Evolutionary conservation across 129 eudicot genomes (phyloP), one percentile per base, ranked within the genome.

Genomic region (Rutidosis leptorrhynchoides): DNA sequence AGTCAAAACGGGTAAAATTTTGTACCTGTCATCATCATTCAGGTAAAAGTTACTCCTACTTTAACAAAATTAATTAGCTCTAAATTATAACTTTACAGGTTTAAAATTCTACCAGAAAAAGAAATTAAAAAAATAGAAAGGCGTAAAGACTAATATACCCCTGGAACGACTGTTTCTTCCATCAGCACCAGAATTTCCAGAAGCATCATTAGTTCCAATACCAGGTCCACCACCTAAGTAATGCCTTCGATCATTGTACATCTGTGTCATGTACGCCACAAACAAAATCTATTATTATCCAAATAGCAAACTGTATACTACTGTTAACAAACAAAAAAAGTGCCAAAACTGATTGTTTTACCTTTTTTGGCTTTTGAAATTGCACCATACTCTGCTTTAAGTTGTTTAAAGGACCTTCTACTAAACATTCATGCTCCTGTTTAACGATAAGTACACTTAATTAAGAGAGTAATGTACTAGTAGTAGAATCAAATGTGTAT

Each of bases 351-450:
- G 7, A 40, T 32, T 29, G 19, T 2, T 62, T 3, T 70, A 91
- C 98, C 87, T 91, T 91, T 58, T 91, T 91, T 65, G 96, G 98
- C 82, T 91, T 91, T 74, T 91, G 98, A 78, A 91, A 91, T 53
- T 91, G 96, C 53, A 91, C 98, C 98, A 91, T 91, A 71, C 98
- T 91, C 81, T 91, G 98, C 82, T 91, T 91, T 60, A 91, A 67
- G 74, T 91, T 88, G 73, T 83, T 91, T 28, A 91, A 78, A 72
- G 98, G 98, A 17, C 98, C 98, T 82, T 91, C 98, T 51, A 88
- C 98, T 67, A 91, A 85, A 81, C 96, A 91, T 73, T 87, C 98
- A 48, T 91, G 88, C 71, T 91, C 98, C 98, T 91, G 79, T 46
- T 3, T 6, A 37, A 37, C 0, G 19, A 19, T 46, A 45, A 4